Evolutionary conservation across 495 filamentous ascomycete species (phyloP).

Genomic region (Penicillium bialowiezense): DNA sequence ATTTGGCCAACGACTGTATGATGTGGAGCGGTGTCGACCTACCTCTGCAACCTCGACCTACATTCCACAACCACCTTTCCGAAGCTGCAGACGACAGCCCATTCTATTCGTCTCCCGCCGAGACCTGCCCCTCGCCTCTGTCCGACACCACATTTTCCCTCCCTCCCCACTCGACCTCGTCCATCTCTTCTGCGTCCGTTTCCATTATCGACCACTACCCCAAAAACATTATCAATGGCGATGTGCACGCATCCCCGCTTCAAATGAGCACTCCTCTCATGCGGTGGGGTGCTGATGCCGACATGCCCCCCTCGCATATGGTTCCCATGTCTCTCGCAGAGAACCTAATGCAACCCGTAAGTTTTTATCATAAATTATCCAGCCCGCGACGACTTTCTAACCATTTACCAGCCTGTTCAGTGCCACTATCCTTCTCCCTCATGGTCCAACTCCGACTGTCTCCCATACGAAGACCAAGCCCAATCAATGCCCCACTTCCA

Average conservation of each 20-base stretch:
- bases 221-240: conserved; percentile 33
- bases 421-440: conserved; percentile 42
- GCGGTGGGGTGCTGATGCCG: conserved; percentile 34
- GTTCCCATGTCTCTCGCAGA: conserved; percentile 36
- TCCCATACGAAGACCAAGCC: conserved; percentile 39
- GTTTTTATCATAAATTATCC: not conserved
- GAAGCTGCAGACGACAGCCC: conserved; percentile 39
- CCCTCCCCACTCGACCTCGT: conserved; percentile 36
- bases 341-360: conserved; percentile 32
- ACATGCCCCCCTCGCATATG: conserved; percentile 29
- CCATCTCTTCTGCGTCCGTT: conserved; percentile 35
- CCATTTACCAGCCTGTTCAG: conserved; percentile 24
- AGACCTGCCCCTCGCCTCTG: conserved; percentile 43
- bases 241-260: conserved; percentile 37
- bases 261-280: conserved; percentile 34
- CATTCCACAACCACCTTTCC: conserved; percentile 35
- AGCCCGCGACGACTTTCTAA: conserved; percentile 1
- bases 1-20: conserved; percentile 36
- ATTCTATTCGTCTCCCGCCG: conserved; percentile 43
- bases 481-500: conserved; percentile 28
- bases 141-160: conserved; percentile 39
- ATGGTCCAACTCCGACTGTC: conserved; percentile 38
- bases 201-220: conserved; percentile 36
- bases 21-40: conserved; percentile 41
- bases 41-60: conserved; percentile 32